phyloP scores from a whole-genome alignment of 371 early-diverging fungal genomes.

The Rhizopus sp. region DNA sequence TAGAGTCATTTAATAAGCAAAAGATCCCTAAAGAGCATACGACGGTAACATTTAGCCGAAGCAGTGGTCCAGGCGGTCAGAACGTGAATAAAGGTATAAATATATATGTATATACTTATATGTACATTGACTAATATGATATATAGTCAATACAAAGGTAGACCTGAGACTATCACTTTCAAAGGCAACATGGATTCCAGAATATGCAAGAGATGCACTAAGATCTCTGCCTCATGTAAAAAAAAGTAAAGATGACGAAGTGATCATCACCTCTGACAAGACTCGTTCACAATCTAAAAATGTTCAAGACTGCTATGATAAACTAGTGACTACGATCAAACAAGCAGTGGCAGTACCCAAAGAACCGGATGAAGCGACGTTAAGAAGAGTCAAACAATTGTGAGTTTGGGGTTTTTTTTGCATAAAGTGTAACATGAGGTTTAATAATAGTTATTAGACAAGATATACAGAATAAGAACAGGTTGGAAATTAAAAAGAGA shows the following conservation, averaged over 20 bases:
- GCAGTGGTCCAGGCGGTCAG: slow-evolving; percentile 88
- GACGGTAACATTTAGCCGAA: slow-evolving; percentile 35
- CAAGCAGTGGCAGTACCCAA: slow-evolving; percentile 71
- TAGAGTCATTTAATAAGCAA: slow-evolving; percentile 27
- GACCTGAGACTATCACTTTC: slow-evolving; percentile 71
- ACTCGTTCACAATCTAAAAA: slow-evolving; percentile 83
- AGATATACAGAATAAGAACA: slow-evolving; percentile 13
- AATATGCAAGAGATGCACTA: slow-evolving; percentile 60
- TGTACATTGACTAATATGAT: slow-evolving; percentile 11
- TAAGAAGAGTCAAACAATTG: slow-evolving; percentile 64
- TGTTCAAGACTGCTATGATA: slow-evolving; percentile 78
- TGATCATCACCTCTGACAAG: slow-evolving; percentile 75
- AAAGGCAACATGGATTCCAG: slow-evolving; percentile 80
- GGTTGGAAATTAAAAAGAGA: slow-evolving; percentile 37
- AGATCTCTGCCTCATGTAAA: slow-evolving; percentile 25
- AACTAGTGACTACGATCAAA: slow-evolving; percentile 64
- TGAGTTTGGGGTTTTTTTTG: slow-evolving; percentile 33
- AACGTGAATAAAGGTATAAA: slow-evolving; percentile 85
- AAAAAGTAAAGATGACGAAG: slow-evolving; percentile 74
- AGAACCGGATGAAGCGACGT: slow-evolving; percentile 68
- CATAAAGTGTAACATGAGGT: not conserved
- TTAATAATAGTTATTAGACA: slow-evolving; percentile 4
- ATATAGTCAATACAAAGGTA: slow-evolving; percentile 83
- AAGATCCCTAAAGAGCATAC: slow-evolving; percentile 42
- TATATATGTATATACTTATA: not conserved